Evolutionary conservation across 306 rosid genomes (phyloP).

Genomic region (Carpinus viminea): DNA sequence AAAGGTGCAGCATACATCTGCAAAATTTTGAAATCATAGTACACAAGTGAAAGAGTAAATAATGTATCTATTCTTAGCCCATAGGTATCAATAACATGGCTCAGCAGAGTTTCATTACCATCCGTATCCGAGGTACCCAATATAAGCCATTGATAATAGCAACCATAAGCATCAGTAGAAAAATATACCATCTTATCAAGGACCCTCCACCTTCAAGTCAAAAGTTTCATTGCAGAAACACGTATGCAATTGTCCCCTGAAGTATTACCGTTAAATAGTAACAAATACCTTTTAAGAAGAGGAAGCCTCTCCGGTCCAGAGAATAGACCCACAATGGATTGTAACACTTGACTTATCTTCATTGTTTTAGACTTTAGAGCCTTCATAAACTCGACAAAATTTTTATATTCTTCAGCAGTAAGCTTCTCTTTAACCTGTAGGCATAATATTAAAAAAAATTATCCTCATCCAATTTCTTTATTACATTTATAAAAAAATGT

Average conservation of each 20-base stretch:
- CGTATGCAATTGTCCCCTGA: not conserved
- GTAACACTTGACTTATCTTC: conserved; percentile 74
- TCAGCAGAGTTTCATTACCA: conserved; percentile 1
- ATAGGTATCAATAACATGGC: not conserved
- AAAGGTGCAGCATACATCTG: not conserved
- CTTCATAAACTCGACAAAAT: conserved; percentile 79
- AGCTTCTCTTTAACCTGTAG: conserved; percentile 82
- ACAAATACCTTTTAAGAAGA: conserved; percentile 64
- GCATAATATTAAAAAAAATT: conserved; percentile 25
- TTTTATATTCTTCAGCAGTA: conserved; percentile 63
- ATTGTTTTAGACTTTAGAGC: conserved; percentile 87
- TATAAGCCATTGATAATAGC: conserved; percentile 9
- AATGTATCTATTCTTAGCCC: not conserved
- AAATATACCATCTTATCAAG: not conserved
- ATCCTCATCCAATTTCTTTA: conserved; percentile 23
- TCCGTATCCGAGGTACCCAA: conserved; percentile 9
- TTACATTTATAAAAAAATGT: not conserved
- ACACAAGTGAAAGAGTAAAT: not conserved
- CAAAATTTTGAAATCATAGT: not conserved
- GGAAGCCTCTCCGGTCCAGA: conserved; percentile 73
- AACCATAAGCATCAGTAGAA: not conserved
- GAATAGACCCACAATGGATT: conserved; percentile 68
- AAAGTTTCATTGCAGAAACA: not conserved
- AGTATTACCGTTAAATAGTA: not conserved
- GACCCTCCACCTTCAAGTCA: not conserved